A percentile compares a stretch with the other conserved stretches of the same genome.
phyloP scores from a whole-genome alignment of 305 asterid genomes.

The Fraxinus platypoda region DNA sequence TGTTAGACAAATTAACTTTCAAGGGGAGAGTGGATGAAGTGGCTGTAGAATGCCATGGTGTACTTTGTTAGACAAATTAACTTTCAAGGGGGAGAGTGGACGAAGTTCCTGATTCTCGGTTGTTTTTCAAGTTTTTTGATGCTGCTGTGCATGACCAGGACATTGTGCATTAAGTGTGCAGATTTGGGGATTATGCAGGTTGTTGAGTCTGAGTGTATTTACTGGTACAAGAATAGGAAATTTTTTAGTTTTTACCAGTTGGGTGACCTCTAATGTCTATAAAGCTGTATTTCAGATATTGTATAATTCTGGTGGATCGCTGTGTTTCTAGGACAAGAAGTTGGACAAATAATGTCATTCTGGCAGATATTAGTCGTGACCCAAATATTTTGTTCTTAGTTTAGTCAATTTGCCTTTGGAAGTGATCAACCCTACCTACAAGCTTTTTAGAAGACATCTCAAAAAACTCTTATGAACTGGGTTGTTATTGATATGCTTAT shows the following conservation, averaged over 20 bases:
- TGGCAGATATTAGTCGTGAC: background rate
- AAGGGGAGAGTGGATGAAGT: too few species aligned
- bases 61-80: background rate
- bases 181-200: background rate
- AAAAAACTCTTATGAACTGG: background rate
- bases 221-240: background rate
- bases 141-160: background rate
- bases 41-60: too few species aligned
- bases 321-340: background rate
- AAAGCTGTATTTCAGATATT: background rate
- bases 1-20: too few species aligned
- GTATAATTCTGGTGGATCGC: background rate
- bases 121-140: background rate
- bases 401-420: background rate
- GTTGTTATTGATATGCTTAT: background rate
- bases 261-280: background rate
- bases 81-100: background rate
- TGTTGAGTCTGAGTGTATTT: background rate
- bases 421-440: background rate
- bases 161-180: background rate
- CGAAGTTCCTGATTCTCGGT: background rate
- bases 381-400: background rate
- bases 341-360: background rate
- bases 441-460: background rate
- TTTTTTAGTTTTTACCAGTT: background rate